Conservation (phyloP, 768 basidiomycete species). For the Psilocybe azurescens region DNA sequence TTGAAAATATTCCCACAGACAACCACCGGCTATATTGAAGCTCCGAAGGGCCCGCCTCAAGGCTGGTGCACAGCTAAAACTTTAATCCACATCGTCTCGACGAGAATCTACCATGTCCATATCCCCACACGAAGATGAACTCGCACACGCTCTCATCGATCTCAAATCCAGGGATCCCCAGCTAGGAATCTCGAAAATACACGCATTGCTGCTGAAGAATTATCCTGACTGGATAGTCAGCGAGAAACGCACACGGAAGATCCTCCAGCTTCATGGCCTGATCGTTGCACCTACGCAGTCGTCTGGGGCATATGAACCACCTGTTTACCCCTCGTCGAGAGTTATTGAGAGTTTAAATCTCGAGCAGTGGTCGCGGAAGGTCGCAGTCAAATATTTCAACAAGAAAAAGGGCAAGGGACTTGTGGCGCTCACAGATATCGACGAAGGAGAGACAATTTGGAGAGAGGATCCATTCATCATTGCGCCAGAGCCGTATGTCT, state of each 20-base stretch:
- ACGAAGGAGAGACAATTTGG: constrained; percentile 80
- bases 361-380: constrained; percentile 62
- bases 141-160: constrained; percentile 56
- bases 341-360: constrained; percentile 70
- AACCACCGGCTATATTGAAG: neutral
- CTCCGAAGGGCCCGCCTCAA: neutral
- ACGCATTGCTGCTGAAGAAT: constrained; percentile 59
- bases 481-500: constrained; percentile 76
- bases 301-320: constrained; percentile 20
- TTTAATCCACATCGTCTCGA: neutral
- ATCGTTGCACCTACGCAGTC: constrained; percentile 32
- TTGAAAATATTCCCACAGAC: neutral
- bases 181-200: constrained; percentile 76
- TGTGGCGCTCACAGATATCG: constrained; percentile 70
- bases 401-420: constrained; percentile 83
- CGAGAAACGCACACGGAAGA: constrained; percentile 81
- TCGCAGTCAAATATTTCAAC: constrained; percentile 71
- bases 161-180: constrained; percentile 64
- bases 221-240: constrained; percentile 80
- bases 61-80: neutral
- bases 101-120: constrained; percentile 9
- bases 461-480: constrained; percentile 83
- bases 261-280: constrained; percentile 65
- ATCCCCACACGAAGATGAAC: constrained; percentile 66
- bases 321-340: constrained; percentile 62